These are phyloP conservation scores for Boletus tylopilopsis DNA, from an alignment of 768 basidiomycete species.

Conservation along the genomic window DNA sequence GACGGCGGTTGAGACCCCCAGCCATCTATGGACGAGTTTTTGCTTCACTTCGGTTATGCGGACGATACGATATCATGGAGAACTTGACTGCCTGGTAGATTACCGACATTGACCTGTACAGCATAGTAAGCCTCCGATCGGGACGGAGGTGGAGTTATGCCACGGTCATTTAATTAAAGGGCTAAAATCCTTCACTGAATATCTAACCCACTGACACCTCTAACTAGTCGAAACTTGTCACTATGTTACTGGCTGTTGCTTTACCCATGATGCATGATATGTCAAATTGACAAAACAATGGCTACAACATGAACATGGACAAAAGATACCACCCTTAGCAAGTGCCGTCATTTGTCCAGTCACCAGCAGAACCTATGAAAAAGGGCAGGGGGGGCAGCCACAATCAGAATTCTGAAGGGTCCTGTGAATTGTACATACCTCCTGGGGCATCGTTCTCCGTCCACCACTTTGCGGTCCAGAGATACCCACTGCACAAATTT, in stretches of 20 bases:
- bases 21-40: no score
- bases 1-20: no score
- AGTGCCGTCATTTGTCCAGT: conserved; percentile 55
- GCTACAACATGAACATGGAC: no score
- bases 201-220: no score
- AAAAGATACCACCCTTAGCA: conserved; percentile 42
- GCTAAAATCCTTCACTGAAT: no score
- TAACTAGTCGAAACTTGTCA: no score
- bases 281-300: no score
- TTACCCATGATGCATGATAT: no score
- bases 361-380: conserved; percentile 42
- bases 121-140: not conserved
- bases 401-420: not conserved
- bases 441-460: conserved; percentile 51
- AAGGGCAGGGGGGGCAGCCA: not conserved
- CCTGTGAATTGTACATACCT: conserved; percentile 21
- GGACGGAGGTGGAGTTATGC: not conserved
- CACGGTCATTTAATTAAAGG: no score
- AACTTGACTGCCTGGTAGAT: not conserved
- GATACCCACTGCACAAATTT: conserved; percentile 18
- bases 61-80: not conserved
- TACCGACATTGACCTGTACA: not conserved
- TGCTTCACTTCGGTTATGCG: not conserved
- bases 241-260: no score
- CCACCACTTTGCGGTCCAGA: conserved; percentile 61